phyloP scores from a whole-genome alignment of 345 rosid species.

The Rhodomyrtus tomentosa region DNA sequence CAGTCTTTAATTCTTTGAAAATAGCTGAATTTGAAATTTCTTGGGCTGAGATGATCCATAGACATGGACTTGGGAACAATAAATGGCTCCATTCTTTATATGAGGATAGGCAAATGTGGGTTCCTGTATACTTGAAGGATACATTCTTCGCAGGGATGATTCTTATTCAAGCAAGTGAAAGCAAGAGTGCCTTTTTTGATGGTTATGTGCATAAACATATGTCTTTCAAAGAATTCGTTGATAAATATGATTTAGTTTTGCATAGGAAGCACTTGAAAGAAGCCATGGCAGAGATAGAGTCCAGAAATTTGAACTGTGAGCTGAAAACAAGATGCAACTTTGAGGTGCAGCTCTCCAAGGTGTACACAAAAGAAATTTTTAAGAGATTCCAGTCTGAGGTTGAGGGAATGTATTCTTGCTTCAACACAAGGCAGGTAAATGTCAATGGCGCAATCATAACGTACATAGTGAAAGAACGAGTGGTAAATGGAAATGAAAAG shows the following conservation, averaged over 20 bases:
- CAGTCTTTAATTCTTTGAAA: slow-evolving; percentile 33
- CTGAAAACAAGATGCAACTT: slow-evolving; percentile 37
- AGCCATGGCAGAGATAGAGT: slow-evolving; percentile 32
- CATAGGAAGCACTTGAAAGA: slow-evolving; percentile 41
- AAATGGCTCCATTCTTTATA: slow-evolving; percentile 39
- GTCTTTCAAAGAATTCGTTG: slow-evolving; percentile 46
- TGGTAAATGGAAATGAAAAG: slow-evolving; percentile 25
- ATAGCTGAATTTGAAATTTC: slow-evolving; percentile 36
- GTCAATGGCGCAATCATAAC: slow-evolving; percentile 28
- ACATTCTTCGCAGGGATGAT: slow-evolving; percentile 40
- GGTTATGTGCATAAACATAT: slow-evolving; percentile 53
- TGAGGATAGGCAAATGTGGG: slow-evolving; percentile 36
- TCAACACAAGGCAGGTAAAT: slow-evolving; percentile 34
- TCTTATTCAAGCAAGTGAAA: slow-evolving; percentile 34
- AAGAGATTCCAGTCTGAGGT: slow-evolving; percentile 41
- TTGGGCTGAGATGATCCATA: slow-evolving; percentile 32
- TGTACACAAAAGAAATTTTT: slow-evolving; percentile 31
- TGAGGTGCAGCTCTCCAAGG: slow-evolving; percentile 36
- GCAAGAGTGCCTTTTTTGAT: slow-evolving; percentile 38
- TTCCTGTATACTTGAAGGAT: slow-evolving; percentile 45
- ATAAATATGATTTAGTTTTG: slow-evolving; percentile 37
- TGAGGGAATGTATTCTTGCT: slow-evolving; percentile 28
- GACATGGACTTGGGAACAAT: slow-evolving; percentile 28
- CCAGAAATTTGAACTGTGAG: slow-evolving; percentile 21
- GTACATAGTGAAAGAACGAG: slow-evolving; percentile 36